These are phyloP conservation scores for Comarum palustre DNA, from an alignment of 306 rosid species.

Conservation along the genomic window DNA sequence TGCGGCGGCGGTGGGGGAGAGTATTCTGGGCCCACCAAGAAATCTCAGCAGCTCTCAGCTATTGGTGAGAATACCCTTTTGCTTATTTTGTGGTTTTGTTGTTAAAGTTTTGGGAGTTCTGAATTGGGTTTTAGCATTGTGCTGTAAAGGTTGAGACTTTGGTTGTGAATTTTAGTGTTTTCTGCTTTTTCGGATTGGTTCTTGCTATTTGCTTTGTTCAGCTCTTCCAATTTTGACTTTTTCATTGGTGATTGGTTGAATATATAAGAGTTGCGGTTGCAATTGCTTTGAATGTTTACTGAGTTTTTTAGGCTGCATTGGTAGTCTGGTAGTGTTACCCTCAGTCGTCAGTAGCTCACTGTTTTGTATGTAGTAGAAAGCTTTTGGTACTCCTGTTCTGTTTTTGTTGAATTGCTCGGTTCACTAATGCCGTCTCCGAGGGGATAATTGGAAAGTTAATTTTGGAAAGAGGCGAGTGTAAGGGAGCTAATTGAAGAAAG, in stretches of 20 bases:
- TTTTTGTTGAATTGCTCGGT: neutral
- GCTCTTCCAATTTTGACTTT: too few species aligned
- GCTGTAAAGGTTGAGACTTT: slow-evolving; percentile 1
- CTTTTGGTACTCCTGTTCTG: too few species aligned
- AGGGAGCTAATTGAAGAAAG: neutral
- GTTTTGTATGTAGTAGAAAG: neutral
- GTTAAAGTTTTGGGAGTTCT: neutral
- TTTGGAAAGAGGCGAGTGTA: neutral
- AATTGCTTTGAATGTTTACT: too few species aligned
- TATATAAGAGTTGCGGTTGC: too few species aligned
- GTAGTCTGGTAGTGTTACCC: neutral
- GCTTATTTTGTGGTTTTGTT: neutral
- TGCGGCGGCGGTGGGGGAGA: slow-evolving; percentile 16
- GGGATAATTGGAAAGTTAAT: neutral
- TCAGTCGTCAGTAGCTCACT: neutral
- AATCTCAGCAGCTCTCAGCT: slow-evolving; percentile 50
- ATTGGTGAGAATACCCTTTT: slow-evolving; percentile 36
- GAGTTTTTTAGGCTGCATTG: too few species aligned
- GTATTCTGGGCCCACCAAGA: slow-evolving; percentile 47
- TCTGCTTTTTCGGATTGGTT: too few species aligned
- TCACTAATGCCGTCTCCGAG: neutral
- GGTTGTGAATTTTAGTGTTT: neutral
- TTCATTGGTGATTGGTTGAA: too few species aligned
- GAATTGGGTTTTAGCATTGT: slow-evolving; percentile 1
- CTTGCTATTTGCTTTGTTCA: neutral